These are phyloP conservation scores for Aspergillus awamori DNA, from an alignment of 2,329 filamentous ascomycete genomes.

Conservation along the genomic window DNA sequence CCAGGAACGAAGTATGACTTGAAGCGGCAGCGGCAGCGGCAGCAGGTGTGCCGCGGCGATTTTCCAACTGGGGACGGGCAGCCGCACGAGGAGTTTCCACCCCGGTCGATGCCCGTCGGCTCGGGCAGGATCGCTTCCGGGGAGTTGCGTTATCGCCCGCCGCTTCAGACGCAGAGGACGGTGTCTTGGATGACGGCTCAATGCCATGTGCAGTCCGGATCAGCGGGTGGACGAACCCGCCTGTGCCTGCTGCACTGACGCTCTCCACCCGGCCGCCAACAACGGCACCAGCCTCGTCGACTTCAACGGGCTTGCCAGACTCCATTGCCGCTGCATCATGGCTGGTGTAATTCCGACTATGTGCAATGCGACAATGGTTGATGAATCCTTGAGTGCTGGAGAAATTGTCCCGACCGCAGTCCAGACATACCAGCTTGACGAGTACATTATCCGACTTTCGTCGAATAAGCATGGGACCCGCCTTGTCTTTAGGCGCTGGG, in stretches of 20 bases:
- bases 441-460: conserved; percentile 78
- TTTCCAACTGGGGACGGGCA: conserved; percentile 1
- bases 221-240: conserved; percentile 64
- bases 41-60: conserved; percentile 25
- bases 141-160: conserved; percentile 22
- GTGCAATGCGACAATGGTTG: conserved; percentile 96
- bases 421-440: conserved; percentile 87
- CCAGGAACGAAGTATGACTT: conserved; percentile 50
- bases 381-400: conserved; percentile 98
- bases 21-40: conserved; percentile 18
- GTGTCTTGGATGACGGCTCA: conserved; percentile 24
- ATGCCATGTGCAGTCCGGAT: conserved; percentile 57
- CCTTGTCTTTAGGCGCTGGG: conserved; percentile 75
- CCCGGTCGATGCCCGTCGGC: conserved; percentile 17
- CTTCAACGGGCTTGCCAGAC: conserved; percentile 80
- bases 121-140: conserved; percentile 22
- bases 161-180: conserved; percentile 18
- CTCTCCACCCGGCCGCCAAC: conserved; percentile 44
- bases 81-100: conserved; percentile 31
- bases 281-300: conserved; percentile 59
- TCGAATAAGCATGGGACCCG: conserved; percentile 80
- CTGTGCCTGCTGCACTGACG: conserved; percentile 26
- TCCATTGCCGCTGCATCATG: conserved; percentile 91
- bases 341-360: conserved; percentile 90
- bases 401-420: conserved; percentile 88